These are phyloP conservation scores for Rutstroemia sp. DNA, from an alignment of 2,329 filamentous ascomycete species.

Conservation along the genomic window DNA sequence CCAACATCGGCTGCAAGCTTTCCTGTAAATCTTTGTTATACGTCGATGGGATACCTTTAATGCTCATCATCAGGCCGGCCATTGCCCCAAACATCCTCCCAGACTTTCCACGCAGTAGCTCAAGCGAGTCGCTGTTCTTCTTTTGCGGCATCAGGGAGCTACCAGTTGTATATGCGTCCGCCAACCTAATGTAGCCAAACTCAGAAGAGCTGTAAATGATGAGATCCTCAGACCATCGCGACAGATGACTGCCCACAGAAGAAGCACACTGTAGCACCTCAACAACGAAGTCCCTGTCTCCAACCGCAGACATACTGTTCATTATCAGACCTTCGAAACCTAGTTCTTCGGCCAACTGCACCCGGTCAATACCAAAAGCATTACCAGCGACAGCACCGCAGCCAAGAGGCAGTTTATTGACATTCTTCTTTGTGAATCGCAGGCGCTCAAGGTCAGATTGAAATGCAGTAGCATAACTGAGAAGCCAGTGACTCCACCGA, in stretches of 20 bases:
- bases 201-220: conserved; percentile 68
- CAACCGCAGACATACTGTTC: conserved; percentile 69
- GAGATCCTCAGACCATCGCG: conserved; percentile 72
- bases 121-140: conserved; percentile 71
- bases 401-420: conserved; percentile 49
- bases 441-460: conserved; percentile 69
- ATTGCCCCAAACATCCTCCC: conserved; percentile 75
- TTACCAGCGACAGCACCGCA: conserved; percentile 66
- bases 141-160: conserved; percentile 46
- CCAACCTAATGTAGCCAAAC: conserved; percentile 68
- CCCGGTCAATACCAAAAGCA: conserved; percentile 73
- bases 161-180: conserved; percentile 74
- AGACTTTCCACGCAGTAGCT: conserved; percentile 69
- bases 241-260: conserved; percentile 73
- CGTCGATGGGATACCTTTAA: conserved; percentile 53
- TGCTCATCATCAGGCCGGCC: conserved; percentile 66
- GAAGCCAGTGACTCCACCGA: conserved; percentile 74
- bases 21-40: conserved; percentile 50
- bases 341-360: conserved; percentile 70
- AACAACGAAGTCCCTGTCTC: conserved; percentile 63
- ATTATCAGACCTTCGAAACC: conserved; percentile 69
- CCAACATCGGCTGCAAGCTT: conserved; percentile 76
- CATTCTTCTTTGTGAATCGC: conserved; percentile 62
- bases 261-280: conserved; percentile 76
- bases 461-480: conserved; percentile 68